Evolutionary conservation across 2,329 filamentous ascomycete species (phyloP).

Genomic region (Arthrinium puccinioides): DNA sequence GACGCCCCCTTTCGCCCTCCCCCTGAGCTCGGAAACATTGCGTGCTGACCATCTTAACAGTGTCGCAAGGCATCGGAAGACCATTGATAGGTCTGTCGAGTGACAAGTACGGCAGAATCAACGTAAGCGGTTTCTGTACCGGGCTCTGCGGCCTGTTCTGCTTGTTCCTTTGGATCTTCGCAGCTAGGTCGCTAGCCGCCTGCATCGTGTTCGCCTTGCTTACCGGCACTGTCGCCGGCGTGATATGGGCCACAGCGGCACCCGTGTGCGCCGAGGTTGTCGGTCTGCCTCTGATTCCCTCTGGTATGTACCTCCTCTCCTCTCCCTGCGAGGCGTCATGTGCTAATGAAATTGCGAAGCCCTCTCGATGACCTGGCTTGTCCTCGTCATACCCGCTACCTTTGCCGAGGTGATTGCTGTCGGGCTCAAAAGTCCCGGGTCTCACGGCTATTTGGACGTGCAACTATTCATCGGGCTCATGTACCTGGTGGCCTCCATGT

Average conservation of each 20-base stretch:
- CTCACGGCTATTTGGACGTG: slow-evolving; percentile 40
- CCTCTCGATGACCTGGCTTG: slow-evolving; percentile 65
- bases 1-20: neutral
- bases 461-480: slow-evolving; percentile 55
- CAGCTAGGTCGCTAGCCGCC: slow-evolving; percentile 54
- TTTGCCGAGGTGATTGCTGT: slow-evolving; percentile 61
- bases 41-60: slow-evolving; percentile 6
- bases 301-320: slow-evolving; percentile 35
- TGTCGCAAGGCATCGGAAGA: slow-evolving; percentile 59
- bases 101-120: slow-evolving; percentile 63
- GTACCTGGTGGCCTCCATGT: slow-evolving; percentile 48
- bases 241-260: slow-evolving; percentile 61
- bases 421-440: slow-evolving; percentile 36
- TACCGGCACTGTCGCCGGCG: slow-evolving; percentile 60
- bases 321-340: neutral
- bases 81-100: slow-evolving; percentile 67
- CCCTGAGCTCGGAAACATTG: neutral
- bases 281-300: slow-evolving; percentile 60
- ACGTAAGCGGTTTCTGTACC: slow-evolving; percentile 61
- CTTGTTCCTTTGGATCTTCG: slow-evolving; percentile 67
- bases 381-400: slow-evolving; percentile 62
- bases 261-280: slow-evolving; percentile 70
- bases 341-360: slow-evolving; percentile 19
- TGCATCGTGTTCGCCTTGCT: slow-evolving; percentile 65
- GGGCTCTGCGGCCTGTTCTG: slow-evolving; percentile 57